Evolutionary conservation across 83 land plant species (phyloP).

Genomic region (Diphasiastrum complanatum): DNA sequence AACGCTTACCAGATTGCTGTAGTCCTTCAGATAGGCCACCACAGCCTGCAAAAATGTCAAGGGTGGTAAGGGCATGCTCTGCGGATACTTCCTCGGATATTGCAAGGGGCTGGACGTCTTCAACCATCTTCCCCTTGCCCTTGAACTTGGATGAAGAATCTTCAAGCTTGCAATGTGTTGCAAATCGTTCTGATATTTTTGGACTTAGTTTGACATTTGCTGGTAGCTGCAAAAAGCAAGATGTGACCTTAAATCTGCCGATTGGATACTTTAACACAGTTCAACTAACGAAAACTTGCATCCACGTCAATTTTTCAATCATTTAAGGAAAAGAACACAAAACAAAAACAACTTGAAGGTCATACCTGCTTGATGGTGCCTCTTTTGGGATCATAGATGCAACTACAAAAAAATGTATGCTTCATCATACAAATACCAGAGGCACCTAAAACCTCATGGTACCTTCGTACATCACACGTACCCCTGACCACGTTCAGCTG

Average conservation of each 20-base stretch:
- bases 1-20: constrained; percentile 72
- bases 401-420: constrained; percentile 75
- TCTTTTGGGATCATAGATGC: constrained; percentile 68
- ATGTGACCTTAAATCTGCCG: too few species aligned
- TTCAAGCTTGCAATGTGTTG: constrained; percentile 13
- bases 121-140: constrained; percentile 27
- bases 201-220: constrained; percentile 46
- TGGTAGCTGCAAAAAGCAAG: constrained; percentile 54
- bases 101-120: constrained; percentile 24
- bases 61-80: constrained; percentile 44
- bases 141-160: constrained; percentile 39
- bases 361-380: constrained; percentile 81
- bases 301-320: not conserved
- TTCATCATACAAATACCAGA: constrained; percentile 38
- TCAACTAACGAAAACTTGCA: not conserved
- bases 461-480: constrained; percentile 70
- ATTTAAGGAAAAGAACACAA: not conserved
- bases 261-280: too few species aligned
- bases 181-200: constrained; percentile 2
- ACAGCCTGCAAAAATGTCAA: constrained; percentile 99
- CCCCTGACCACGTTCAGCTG: constrained; percentile 54
- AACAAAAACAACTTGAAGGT: not conserved
- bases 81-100: constrained; percentile 11
- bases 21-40: constrained; percentile 94
- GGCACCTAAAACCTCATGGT: constrained; percentile 36